These are phyloP conservation scores for Eucalyptus shirleyi DNA, from an alignment of 345 rosid genomes.

Conservation along the genomic window DNA sequence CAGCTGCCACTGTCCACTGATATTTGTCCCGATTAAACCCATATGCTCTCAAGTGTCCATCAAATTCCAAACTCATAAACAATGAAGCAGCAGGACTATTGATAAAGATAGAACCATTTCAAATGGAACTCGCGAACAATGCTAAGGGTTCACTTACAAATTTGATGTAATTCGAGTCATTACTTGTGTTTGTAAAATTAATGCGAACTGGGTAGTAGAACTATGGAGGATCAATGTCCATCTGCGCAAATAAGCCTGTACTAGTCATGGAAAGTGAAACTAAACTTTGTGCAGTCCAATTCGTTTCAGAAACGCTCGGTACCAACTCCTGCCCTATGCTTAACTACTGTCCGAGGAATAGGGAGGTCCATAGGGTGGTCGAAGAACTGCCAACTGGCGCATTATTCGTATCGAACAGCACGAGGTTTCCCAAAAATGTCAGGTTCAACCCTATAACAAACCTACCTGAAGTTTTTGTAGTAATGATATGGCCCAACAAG, in stretches of 20 bases:
- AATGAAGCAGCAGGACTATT: neutral
- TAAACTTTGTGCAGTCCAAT: neutral
- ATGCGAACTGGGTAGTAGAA: neutral
- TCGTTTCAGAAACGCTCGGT: neutral
- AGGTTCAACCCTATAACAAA: neutral
- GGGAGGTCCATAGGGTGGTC: neutral
- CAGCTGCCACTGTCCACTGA: neutral
- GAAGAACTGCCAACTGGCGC: conserved; percentile 6
- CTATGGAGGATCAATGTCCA: neutral
- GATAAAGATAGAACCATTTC: neutral
- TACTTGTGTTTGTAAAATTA: neutral
- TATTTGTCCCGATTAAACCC: neutral
- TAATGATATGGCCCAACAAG: too few species aligned
- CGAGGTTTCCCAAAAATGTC: neutral
- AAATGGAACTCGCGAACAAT: neutral
- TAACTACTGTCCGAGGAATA: conserved; percentile 1
- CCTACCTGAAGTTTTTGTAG: neutral
- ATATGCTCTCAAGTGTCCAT: conserved; percentile 9
- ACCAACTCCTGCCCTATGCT: neutral
- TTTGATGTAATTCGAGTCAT: neutral
- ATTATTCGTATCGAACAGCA: neutral
- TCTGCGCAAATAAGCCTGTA: neutral
- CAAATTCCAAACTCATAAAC: conserved; percentile 1
- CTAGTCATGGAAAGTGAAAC: neutral
- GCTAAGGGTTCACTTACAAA: neutral